A percentile compares a stretch with the other conserved stretches of the same genome.
Conservation (phyloP, 257 asterid genomes). For the Petrea volubilis region DNA sequence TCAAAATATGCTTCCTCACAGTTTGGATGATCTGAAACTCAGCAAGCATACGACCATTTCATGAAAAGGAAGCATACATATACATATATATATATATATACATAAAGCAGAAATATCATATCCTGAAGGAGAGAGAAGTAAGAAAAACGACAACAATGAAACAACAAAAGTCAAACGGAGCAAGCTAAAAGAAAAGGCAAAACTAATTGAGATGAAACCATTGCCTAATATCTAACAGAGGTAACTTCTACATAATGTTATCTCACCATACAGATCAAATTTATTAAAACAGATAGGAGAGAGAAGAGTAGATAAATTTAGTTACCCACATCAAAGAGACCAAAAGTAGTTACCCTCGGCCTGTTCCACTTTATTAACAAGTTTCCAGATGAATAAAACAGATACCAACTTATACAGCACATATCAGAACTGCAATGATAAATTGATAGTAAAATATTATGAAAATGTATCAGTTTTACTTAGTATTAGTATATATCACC, state of each 20-base stretch:
- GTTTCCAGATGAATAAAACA: neutral
- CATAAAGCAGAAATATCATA: conserved; percentile 13
- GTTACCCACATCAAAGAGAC: too few species aligned
- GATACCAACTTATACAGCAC: conserved; percentile 5
- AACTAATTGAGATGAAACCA: neutral
- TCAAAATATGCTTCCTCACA: conserved; percentile 83
- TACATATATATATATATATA: too few species aligned
- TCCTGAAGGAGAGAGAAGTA: neutral
- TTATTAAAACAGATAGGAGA: neutral
- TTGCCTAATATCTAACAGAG: neutral
- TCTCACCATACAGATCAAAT: neutral
- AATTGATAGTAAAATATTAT: neutral
- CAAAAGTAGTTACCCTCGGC: too few species aligned
- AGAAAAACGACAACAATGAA: neutral
- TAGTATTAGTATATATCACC: too few species aligned
- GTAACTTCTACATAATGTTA: neutral
- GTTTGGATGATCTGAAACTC: conserved; percentile 68
- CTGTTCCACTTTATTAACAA: neutral
- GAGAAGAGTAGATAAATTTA: too few species aligned
- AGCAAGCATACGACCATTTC: conserved; percentile 23
- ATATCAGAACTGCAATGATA: neutral
- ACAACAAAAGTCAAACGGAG: neutral
- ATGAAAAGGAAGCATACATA: conserved; percentile 3
- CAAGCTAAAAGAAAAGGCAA: neutral
- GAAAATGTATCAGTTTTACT: neutral